Evolutionary conservation across 2,329 filamentous ascomycete genomes (phyloP).

Genomic region (Parascedosporium putredinis): DNA sequence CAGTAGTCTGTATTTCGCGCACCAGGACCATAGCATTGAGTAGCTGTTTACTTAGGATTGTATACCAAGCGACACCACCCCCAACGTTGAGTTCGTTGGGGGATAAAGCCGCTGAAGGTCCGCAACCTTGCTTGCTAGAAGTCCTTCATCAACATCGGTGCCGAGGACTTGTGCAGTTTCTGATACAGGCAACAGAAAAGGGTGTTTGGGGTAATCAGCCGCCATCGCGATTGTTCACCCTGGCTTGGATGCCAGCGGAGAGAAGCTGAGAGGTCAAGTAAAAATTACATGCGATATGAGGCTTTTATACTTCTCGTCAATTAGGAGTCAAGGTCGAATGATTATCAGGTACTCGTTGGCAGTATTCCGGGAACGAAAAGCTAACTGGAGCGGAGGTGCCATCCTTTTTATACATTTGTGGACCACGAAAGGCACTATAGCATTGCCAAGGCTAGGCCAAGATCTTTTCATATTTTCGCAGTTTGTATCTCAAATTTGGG

Average conservation of each 20-base stretch:
- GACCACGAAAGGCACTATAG: too few relatives aligned
- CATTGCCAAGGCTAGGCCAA: too few relatives aligned
- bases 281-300: not conserved
- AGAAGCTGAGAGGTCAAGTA: not conserved
- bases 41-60: constrained; percentile 61
- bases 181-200: constrained; percentile 49
- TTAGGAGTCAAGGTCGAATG: not conserved
- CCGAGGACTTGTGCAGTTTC: constrained; percentile 53
- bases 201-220: constrained; percentile 40
- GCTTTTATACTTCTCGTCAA: not conserved
- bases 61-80: constrained; percentile 57
- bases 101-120: constrained; percentile 51
- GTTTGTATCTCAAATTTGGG: too few relatives aligned
- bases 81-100: constrained; percentile 62
- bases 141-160: constrained; percentile 56
- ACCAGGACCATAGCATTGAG: constrained; percentile 71
- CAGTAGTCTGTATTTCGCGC: constrained; percentile 18
- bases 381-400: too few relatives aligned
- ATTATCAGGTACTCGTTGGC: too few relatives aligned
- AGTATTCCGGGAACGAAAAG: too few relatives aligned
- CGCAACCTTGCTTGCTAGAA: constrained; percentile 49
- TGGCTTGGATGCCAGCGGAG: too few relatives aligned
- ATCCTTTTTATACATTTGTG: too few relatives aligned
- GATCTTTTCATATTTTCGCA: too few relatives aligned
- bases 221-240: too few relatives aligned